A percentile compares a stretch with the other conserved stretches of the same genome.
Conservation (phyloP, 768 basidiomycete species). For the Auricularia auricula-judae region DNA sequence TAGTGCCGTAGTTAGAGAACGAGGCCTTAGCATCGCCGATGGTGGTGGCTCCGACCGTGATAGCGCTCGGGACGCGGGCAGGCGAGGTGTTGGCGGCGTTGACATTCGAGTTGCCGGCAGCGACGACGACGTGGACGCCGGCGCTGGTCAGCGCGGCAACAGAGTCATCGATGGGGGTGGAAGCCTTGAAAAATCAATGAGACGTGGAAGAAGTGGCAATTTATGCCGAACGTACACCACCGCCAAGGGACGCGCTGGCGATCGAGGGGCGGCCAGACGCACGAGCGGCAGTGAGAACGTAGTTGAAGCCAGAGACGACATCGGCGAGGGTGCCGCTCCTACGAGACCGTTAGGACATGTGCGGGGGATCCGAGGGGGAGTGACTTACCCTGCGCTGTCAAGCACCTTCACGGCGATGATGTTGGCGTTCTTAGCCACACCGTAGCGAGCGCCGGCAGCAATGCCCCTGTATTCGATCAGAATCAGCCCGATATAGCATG, state of each 20-base stretch:
- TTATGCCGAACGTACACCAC: constrained; percentile 5
- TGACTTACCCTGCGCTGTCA: constrained; percentile 15
- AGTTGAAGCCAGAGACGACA: constrained; percentile 23
- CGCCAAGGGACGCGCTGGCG: not conserved
- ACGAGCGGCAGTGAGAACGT: constrained; percentile 15
- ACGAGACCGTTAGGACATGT: not conserved
- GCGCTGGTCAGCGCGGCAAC: constrained; percentile 13
- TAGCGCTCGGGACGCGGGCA: constrained; percentile 8
- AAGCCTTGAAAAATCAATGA: not conserved
- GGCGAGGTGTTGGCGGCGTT: constrained; percentile 8
- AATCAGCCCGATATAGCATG: no score
- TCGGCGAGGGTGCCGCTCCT: not conserved
- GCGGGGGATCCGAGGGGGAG: not conserved
- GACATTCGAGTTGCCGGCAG: constrained; percentile 10
- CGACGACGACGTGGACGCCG: constrained; percentile 20
- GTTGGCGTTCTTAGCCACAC: constrained; percentile 6
- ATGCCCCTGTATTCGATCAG: constrained; percentile 1
- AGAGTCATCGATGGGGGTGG: not conserved
- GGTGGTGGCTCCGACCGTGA: constrained; percentile 11
- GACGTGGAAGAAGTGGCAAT: not conserved
- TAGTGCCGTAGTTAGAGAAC: constrained; percentile 10
- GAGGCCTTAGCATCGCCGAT: constrained; percentile 3
- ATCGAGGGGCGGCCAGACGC: constrained; percentile 3
- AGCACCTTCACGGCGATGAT: constrained; percentile 9
- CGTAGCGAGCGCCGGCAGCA: constrained; percentile 18